Evolutionary conservation across 2,329 filamentous ascomycete species (phyloP).

Genomic region (Parascedosporium putredinis): DNA sequence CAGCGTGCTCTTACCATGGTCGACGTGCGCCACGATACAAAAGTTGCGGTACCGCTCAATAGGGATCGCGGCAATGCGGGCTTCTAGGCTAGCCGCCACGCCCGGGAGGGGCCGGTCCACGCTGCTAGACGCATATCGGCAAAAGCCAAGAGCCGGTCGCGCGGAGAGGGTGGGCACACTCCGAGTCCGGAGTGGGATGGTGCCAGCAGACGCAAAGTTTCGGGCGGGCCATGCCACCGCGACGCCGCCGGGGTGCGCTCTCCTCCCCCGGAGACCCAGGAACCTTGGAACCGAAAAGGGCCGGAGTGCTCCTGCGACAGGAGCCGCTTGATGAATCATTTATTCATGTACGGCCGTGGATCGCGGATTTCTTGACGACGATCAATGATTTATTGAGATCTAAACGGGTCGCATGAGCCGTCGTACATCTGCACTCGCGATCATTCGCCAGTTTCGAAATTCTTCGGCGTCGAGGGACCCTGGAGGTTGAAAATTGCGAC

Average conservation of each 20-base stretch:
- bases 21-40: constrained; percentile 96
- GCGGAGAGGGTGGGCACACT: no score
- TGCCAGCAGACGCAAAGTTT: no score
- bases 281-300: background rate
- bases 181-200: no score
- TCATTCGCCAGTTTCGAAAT: background rate
- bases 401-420: background rate
- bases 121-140: background rate
- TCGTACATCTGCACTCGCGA: background rate
- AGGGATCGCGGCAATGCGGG: constrained; percentile 61
- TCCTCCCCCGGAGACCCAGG: no score
- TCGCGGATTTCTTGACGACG: background rate
- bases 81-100: background rate
- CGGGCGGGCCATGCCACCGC: no score
- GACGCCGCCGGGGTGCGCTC: no score
- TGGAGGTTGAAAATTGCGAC: background rate
- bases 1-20: constrained; percentile 96
- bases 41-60: constrained; percentile 84
- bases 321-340: background rate
- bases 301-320: background rate
- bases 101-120: background rate
- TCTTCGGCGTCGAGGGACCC: background rate
- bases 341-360: background rate
- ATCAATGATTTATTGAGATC: background rate
- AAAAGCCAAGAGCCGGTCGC: background rate